Evolutionary conservation across 2,329 filamentous ascomycete genomes (phyloP).

Genomic region (Talaromyces sp.): DNA sequence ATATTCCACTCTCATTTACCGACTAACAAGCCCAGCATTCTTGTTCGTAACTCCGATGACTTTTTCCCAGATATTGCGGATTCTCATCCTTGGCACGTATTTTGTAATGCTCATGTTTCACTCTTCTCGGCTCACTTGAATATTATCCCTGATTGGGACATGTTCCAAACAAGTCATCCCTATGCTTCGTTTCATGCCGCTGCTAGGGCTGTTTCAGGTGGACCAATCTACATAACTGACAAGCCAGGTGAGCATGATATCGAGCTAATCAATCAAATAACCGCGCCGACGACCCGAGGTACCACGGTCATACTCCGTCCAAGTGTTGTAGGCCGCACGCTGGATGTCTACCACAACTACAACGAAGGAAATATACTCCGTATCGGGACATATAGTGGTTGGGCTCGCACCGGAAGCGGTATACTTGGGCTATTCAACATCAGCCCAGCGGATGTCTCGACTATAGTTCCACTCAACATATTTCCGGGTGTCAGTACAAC

Average conservation of each 20-base stretch:
- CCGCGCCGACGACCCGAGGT: slow-evolving; percentile 66
- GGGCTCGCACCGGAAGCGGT: slow-evolving; percentile 64
- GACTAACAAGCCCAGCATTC: slow-evolving; percentile 66
- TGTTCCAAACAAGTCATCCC: slow-evolving; percentile 65
- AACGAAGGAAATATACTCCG: slow-evolving; percentile 71
- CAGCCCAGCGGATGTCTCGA: slow-evolving; percentile 58
- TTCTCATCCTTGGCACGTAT: slow-evolving; percentile 92
- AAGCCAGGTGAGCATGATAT: slow-evolving; percentile 77
- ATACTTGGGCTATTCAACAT: slow-evolving; percentile 87
- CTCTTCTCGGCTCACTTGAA: slow-evolving; percentile 82
- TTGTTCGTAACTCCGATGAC: slow-evolving; percentile 81
- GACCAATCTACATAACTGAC: slow-evolving; percentile 93
- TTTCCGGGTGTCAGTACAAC: slow-evolving; percentile 66
- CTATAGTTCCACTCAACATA: slow-evolving; percentile 65
- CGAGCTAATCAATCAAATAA: slow-evolving; percentile 74
- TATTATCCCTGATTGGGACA: slow-evolving; percentile 78
- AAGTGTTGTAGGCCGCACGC: slow-evolving; percentile 67
- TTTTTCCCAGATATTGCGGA: slow-evolving; percentile 81
- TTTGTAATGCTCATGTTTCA: slow-evolving; percentile 86
- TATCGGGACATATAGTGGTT: slow-evolving; percentile 73
- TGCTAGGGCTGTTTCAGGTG: slow-evolving; percentile 82
- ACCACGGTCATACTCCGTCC: slow-evolving; percentile 80
- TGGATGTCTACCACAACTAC: slow-evolving; percentile 72
- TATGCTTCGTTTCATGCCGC: slow-evolving; percentile 86
- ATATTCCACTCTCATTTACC: slow-evolving; percentile 82